phyloP scores from a whole-genome alignment of 345 rosid species.

The Ceriops zippeliana region DNA sequence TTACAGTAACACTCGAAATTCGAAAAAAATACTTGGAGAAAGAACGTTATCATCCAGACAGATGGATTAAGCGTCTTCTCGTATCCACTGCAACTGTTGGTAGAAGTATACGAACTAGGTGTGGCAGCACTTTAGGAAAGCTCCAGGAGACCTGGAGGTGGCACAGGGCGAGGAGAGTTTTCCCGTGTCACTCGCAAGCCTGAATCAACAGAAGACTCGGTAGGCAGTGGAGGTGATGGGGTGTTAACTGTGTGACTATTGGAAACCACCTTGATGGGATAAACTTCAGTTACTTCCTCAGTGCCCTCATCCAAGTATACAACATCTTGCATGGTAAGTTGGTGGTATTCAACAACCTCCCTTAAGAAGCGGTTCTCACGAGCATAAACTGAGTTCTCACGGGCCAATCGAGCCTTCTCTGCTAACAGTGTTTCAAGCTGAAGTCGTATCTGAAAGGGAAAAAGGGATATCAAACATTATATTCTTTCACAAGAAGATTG shows the following conservation, averaged over 20 bases:
- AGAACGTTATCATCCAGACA: slow-evolving; percentile 5
- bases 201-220: slow-evolving; percentile 20
- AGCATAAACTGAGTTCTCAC: slow-evolving; percentile 33
- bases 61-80: not conserved
- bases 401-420: slow-evolving; percentile 35
- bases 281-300: slow-evolving; percentile 39
- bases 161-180: slow-evolving; percentile 31
- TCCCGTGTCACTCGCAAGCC: slow-evolving; percentile 20
- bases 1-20: too few relatives aligned
- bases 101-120: slow-evolving; percentile 6
- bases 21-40: too few relatives aligned
- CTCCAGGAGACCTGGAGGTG: slow-evolving; percentile 30
- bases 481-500: not conserved
- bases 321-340: slow-evolving; percentile 37
- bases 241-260: slow-evolving; percentile 17
- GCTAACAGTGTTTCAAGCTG: slow-evolving; percentile 34
- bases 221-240: slow-evolving; percentile 11
- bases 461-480: slow-evolving; percentile 5
- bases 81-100: slow-evolving; percentile 4
- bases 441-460: slow-evolving; percentile 25
- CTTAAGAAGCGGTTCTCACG: slow-evolving; percentile 35
- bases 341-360: slow-evolving; percentile 38
- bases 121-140: slow-evolving; percentile 12
- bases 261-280: slow-evolving; percentile 48
- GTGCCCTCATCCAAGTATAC: slow-evolving; percentile 35